Conservation (phyloP, 805 yeast species). For the Wickerhamiella cacticola region DNA sequence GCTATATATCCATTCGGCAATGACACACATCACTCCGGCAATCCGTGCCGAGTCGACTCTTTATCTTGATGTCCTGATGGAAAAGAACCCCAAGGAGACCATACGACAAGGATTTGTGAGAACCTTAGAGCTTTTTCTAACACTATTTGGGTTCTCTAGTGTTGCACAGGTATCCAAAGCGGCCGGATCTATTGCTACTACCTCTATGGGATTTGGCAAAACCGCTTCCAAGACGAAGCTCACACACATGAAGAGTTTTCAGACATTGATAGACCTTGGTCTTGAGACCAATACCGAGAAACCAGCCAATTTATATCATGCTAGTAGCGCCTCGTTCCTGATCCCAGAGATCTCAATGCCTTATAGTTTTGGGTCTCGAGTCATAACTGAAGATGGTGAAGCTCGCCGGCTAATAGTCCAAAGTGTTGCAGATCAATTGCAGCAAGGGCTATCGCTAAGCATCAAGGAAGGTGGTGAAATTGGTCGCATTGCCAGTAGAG, state of each 20-base stretch:
- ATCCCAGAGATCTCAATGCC: slow-evolving; percentile 50
- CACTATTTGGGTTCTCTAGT: slow-evolving; percentile 44
- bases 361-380: slow-evolving; percentile 32
- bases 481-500: slow-evolving; percentile 37
- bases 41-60: slow-evolving; percentile 65
- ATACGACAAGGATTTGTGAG: slow-evolving; percentile 20
- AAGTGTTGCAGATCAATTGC: slow-evolving; percentile 39
- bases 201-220: slow-evolving; percentile 20
- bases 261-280: slow-evolving; percentile 17
- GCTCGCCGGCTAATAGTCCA: slow-evolving; percentile 45
- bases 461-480: slow-evolving; percentile 63
- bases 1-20: slow-evolving; percentile 75
- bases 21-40: slow-evolving; percentile 78
- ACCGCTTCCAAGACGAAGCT: slow-evolving; percentile 21
- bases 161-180: background rate
- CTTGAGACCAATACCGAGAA: slow-evolving; percentile 6
- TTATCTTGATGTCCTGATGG: slow-evolving; percentile 50
- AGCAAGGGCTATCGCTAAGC: slow-evolving; percentile 38
- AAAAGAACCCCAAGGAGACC: slow-evolving; percentile 37
- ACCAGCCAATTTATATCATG: slow-evolving; percentile 31
- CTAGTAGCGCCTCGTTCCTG: slow-evolving; percentile 41
- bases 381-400: slow-evolving; percentile 46
- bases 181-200: slow-evolving; percentile 16
- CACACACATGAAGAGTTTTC: slow-evolving; percentile 20
- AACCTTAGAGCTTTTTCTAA: slow-evolving; percentile 46